Percentiles rank a stretch among this genome's conserved stretches.
phyloP scores from a whole-genome alignment of 208 protist genomes.

The Porcisia hertigi region DNA sequence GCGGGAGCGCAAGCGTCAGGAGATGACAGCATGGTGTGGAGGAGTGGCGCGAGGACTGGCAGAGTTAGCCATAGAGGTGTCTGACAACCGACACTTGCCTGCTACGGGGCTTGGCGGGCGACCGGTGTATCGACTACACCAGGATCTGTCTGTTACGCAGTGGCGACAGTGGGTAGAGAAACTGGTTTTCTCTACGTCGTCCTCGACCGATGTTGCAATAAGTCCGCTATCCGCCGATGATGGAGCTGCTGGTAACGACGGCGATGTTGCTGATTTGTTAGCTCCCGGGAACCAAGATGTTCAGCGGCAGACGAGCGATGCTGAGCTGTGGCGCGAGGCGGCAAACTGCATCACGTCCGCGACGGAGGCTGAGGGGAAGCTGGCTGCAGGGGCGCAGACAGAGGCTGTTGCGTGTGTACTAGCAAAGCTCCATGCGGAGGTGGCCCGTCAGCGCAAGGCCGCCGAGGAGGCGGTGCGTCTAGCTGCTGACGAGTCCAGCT shows the following conservation, averaged over 20 bases:
- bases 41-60: constrained; percentile 49
- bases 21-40: constrained; percentile 38
- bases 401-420: constrained; percentile 22
- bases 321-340: constrained; percentile 13
- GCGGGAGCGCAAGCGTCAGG: constrained; percentile 8
- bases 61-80: constrained; percentile 71
- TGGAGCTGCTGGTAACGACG: constrained; percentile 1
- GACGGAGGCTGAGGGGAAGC: constrained; percentile 1
- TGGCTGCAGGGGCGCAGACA: constrained; percentile 12
- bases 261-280: not conserved
- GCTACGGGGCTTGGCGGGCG: constrained; percentile 30
- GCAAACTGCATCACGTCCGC: constrained; percentile 5
- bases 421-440: constrained; percentile 22
- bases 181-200: constrained; percentile 37
- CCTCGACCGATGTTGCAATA: constrained; percentile 1
- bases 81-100: constrained; percentile 66
- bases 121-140: constrained; percentile 52
- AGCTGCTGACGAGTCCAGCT: constrained; percentile 33
- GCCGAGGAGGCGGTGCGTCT: constrained; percentile 92
- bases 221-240: constrained; percentile 13
- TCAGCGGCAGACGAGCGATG: not conserved
- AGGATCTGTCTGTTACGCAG: constrained; percentile 70
- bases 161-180: constrained; percentile 68
- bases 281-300: not conserved
- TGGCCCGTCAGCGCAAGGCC: constrained; percentile 56